Conservation (phyloP, 768 basidiomycete species). For the Rhodotorula babjevae region DNA sequence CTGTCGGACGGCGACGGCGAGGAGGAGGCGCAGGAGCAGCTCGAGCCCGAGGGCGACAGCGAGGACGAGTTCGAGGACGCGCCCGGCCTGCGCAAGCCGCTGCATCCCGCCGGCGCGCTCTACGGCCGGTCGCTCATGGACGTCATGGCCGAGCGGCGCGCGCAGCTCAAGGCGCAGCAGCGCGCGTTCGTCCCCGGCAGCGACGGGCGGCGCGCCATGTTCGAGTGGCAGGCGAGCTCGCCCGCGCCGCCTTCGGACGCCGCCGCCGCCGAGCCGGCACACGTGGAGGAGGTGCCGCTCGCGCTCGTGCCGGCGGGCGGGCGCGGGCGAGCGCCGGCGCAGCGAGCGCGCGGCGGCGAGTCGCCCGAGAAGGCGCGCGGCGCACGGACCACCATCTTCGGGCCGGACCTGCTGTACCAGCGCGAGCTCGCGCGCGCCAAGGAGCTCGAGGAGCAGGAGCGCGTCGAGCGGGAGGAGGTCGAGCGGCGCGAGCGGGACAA, state of each 20-base stretch:
- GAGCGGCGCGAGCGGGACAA: slow-evolving; percentile 1
- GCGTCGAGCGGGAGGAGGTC: slow-evolving; percentile 11
- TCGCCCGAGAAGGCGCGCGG: background rate
- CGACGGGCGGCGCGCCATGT: slow-evolving; percentile 32
- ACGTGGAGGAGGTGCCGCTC: slow-evolving; percentile 26
- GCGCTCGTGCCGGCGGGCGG: slow-evolving; percentile 22
- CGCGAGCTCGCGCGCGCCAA: slow-evolving; percentile 14
- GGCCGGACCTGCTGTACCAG: slow-evolving; percentile 35
- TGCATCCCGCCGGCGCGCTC: slow-evolving; percentile 27
- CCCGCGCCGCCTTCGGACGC: background rate
- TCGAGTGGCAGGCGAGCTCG: slow-evolving; percentile 21
- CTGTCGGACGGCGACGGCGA: background rate
- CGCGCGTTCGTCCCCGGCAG: slow-evolving; percentile 16
- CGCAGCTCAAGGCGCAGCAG: slow-evolving; percentile 8
- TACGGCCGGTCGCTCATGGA: slow-evolving; percentile 38
- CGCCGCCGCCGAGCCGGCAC: background rate
- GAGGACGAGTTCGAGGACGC: slow-evolving; percentile 5
- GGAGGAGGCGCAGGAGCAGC: background rate
- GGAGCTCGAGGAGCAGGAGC: slow-evolving; percentile 25
- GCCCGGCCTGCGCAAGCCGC: slow-evolving; percentile 3
- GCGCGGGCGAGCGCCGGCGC: background rate
- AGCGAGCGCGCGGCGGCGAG: too few relatives aligned
- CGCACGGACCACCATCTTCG: slow-evolving; percentile 27
- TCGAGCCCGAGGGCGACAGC: background rate
- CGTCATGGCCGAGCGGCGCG: slow-evolving; percentile 32